A percentile compares a stretch with the other conserved stretches of the same genome.
phyloP scores from a whole-genome alignment of 2,329 filamentous ascomycete species.

The Trichoderma guizhouense region DNA sequence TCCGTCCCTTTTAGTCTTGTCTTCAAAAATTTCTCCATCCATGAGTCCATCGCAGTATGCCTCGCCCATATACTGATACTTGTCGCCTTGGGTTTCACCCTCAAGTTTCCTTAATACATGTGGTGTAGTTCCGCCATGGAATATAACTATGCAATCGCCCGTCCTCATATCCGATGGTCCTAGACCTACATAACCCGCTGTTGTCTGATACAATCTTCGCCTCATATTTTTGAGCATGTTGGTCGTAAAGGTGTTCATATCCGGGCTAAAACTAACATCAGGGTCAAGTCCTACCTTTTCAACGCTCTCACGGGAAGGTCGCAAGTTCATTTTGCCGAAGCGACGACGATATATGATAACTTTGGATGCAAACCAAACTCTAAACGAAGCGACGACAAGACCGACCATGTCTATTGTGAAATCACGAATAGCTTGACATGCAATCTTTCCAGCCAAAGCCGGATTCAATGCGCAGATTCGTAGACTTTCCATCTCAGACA shows the following conservation, averaged over 20 bases:
- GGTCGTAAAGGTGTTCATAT: conserved; percentile 18
- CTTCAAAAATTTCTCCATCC: conserved; percentile 30
- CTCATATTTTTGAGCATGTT: conserved; percentile 23
- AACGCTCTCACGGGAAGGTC: background rate
- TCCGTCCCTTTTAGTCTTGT: background rate
- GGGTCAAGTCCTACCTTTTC: conserved; percentile 21
- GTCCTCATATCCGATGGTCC: conserved; percentile 24
- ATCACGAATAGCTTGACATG: conserved; percentile 17
- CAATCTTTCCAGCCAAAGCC: background rate
- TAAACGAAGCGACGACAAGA: conserved; percentile 19
- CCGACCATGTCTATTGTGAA: conserved; percentile 20
- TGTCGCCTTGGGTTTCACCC: background rate
- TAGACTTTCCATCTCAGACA: conserved; percentile 20
- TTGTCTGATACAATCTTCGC: conserved; percentile 29
- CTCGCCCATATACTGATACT: conserved; percentile 31
- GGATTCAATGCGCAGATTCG: conserved; percentile 23
- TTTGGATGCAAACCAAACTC: conserved; percentile 1
- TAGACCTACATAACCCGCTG: conserved; percentile 29
- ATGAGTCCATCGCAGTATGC: conserved; percentile 35
- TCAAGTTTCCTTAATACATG: conserved; percentile 25
- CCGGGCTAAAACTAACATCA: background rate
- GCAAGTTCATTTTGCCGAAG: conserved; percentile 10
- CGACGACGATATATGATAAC: conserved; percentile 16
- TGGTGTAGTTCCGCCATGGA: conserved; percentile 30
- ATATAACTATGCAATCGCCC: conserved; percentile 29